Evolutionary conservation across 148 eudicot species (phyloP).

Genomic region (Dysphania ambrosioides): DNA sequence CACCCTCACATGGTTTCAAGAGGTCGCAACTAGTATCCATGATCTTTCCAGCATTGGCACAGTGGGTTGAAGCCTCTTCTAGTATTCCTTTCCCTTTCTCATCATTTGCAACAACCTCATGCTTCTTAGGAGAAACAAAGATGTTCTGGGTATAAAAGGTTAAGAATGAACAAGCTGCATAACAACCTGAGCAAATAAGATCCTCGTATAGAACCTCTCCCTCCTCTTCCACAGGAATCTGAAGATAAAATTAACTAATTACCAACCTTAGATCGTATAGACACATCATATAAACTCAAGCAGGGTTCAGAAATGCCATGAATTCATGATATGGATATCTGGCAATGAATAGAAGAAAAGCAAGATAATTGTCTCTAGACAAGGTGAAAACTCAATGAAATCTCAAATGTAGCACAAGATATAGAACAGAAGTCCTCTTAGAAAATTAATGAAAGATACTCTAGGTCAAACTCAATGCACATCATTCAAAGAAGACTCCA

Average conservation of each 20-base stretch:
- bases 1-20: slow-evolving; percentile 16
- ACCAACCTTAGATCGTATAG: slow-evolving; percentile 3
- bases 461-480: not conserved
- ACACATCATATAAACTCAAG: slow-evolving; percentile 3
- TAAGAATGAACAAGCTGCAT: slow-evolving; percentile 65
- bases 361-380: not conserved
- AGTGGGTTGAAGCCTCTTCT: slow-evolving; percentile 36
- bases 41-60: slow-evolving; percentile 35
- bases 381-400: not conserved
- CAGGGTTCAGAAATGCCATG: not conserved
- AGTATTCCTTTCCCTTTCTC: slow-evolving; percentile 51
- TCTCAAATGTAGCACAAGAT: not conserved
- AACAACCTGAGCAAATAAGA: slow-evolving; percentile 72
- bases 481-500: not conserved
- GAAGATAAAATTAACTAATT: slow-evolving; percentile 13
- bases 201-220: slow-evolving; percentile 85
- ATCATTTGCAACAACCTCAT: slow-evolving; percentile 33
- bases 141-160: slow-evolving; percentile 57
- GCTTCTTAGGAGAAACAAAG: slow-evolving; percentile 43
- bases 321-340: not conserved
- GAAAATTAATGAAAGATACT: not conserved
- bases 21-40: slow-evolving; percentile 29
- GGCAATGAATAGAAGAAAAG: not conserved
- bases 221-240: slow-evolving; percentile 92
- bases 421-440: too few species aligned